Conservation (phyloP, 768 basidiomycete genomes). For the Gyrodon lividus region DNA sequence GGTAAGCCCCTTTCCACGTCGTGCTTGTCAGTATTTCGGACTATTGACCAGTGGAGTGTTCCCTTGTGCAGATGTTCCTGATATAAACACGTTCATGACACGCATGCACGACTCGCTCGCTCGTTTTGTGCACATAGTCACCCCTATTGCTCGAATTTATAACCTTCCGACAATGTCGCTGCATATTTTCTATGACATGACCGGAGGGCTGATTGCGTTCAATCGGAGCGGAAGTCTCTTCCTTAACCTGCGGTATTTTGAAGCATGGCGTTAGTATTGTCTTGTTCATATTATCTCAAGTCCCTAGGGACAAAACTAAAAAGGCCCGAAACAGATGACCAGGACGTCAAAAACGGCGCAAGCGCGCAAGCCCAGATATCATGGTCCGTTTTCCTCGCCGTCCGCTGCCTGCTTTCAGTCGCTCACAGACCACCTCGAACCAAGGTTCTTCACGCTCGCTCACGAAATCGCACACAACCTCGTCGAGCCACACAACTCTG, state of each 20-base stretch:
- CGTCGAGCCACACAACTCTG: slow-evolving; percentile 81
- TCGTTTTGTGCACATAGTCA: slow-evolving; percentile 72
- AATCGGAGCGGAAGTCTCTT: slow-evolving; percentile 88
- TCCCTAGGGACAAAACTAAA: not conserved
- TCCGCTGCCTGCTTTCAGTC: not conserved
- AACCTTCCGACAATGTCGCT: slow-evolving; percentile 68
- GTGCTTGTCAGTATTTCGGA: not conserved
- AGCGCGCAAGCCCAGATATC: slow-evolving; percentile 70
- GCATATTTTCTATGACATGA: slow-evolving; percentile 83
- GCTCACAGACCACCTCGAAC: not conserved
- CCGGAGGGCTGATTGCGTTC: slow-evolving; percentile 88
- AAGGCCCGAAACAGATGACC: slow-evolving; percentile 54
- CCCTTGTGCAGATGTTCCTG: slow-evolving; percentile 51
- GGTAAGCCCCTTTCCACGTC: slow-evolving; percentile 38
- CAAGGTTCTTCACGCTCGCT: slow-evolving; percentile 86
- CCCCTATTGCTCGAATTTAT: slow-evolving; percentile 68
- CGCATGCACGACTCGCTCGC: slow-evolving; percentile 56
- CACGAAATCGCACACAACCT: slow-evolving; percentile 95
- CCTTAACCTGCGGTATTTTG: slow-evolving; percentile 81
- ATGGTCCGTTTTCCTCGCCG: slow-evolving; percentile 48
- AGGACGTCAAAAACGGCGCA: slow-evolving; percentile 54
- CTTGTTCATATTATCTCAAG: not conserved
- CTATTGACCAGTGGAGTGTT: slow-evolving; percentile 5
- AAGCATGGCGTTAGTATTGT: slow-evolving; percentile 77
- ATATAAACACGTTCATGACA: slow-evolving; percentile 47